Conservation (phyloP, 495 filamentous ascomycete genomes). For the Bryoglossum gracile region DNA sequence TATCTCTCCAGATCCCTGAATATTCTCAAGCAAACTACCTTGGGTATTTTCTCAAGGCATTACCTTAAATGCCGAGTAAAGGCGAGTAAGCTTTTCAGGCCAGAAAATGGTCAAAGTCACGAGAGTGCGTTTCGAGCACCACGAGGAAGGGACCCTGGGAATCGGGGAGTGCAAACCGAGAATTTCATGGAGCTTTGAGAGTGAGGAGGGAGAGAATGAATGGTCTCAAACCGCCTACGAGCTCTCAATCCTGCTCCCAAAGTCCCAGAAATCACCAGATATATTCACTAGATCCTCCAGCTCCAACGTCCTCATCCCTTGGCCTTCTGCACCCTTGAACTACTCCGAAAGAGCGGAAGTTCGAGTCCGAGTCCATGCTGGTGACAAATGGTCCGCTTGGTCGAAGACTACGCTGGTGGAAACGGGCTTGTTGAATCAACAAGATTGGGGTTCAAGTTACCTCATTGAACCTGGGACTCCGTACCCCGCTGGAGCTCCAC, state of each 20-base stretch:
- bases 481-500: not conserved
- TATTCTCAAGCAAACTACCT: too few species aligned
- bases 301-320: not conserved
- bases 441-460: not conserved
- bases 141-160: constrained; percentile 5
- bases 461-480: not conserved
- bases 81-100: too few species aligned
- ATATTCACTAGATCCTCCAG: too few species aligned
- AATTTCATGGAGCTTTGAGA: not conserved
- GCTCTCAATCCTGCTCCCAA: too few species aligned
- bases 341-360: too few species aligned
- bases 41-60: too few species aligned
- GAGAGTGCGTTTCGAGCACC: constrained; percentile 9
- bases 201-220: not conserved
- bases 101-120: not conserved
- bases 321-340: not conserved
- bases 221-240: not conserved
- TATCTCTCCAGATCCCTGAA: too few species aligned
- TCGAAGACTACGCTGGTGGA: too few species aligned
- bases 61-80: too few species aligned
- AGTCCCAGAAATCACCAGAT: too few species aligned
- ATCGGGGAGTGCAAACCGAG: constrained; percentile 14
- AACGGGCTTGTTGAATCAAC: not conserved
- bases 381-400: too few species aligned
- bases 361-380: too few species aligned